A percentile compares a stretch with the other conserved stretches of the same genome.
phyloP scores from a whole-genome alignment of 1,284 basidiomycete species.

The Fomes fomentarius region DNA sequence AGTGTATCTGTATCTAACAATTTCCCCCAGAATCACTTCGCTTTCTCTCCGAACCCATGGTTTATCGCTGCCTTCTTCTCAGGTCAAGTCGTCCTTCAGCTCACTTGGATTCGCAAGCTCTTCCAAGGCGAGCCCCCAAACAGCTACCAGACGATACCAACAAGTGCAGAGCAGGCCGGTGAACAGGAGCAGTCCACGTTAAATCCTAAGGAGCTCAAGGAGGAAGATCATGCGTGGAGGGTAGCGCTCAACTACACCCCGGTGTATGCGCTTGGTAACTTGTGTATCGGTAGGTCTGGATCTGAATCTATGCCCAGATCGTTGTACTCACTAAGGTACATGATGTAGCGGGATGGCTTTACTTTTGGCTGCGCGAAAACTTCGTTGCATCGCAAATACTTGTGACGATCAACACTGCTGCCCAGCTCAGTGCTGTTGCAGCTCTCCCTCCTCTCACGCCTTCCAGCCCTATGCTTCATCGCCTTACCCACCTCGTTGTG shows the following conservation, averaged over 20 bases:
- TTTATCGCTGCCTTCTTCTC: constrained; percentile 41
- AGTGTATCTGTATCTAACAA: not conserved
- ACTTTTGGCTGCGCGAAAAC: constrained; percentile 37
- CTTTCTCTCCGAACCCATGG: constrained; percentile 38
- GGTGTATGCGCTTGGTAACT: constrained; percentile 37
- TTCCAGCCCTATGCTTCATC: constrained; percentile 25
- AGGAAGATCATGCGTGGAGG: constrained; percentile 23
- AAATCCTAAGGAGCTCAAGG: constrained; percentile 6
- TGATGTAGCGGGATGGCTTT: constrained; percentile 37
- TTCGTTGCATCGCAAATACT: constrained; percentile 35
- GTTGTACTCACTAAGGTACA: not conserved
- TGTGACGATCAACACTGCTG: constrained; percentile 37
- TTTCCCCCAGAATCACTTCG: constrained; percentile 36
- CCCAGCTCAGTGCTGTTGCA: constrained; percentile 36
- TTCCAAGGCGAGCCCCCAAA: constrained; percentile 19
- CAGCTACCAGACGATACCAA: constrained; percentile 20
- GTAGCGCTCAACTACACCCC: constrained; percentile 35
- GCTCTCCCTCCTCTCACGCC: constrained; percentile 29
- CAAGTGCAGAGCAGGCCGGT: not conserved
- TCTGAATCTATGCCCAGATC: not conserved
- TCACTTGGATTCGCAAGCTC: constrained; percentile 36
- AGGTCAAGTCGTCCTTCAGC: constrained; percentile 34
- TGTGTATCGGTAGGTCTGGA: constrained; percentile 35
- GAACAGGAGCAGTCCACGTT: not conserved
- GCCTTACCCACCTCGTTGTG: constrained; percentile 35